Evolutionary conservation across 768 basidiomycete genomes (phyloP).

Genomic region (Rhizopogon roseolus): DNA sequence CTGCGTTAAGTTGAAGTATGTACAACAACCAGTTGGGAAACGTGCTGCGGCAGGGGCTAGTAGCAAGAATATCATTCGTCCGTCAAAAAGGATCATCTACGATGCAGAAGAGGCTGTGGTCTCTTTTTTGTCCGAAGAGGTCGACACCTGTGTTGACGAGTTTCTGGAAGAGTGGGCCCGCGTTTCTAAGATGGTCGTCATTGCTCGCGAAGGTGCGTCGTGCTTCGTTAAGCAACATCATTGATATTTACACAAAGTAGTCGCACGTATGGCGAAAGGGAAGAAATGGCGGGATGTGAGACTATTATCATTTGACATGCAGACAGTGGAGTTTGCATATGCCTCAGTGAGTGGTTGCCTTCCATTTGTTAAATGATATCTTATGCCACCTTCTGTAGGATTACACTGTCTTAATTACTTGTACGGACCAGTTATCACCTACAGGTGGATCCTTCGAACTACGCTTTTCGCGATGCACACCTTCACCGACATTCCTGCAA

Average conservation of each 20-base stretch:
- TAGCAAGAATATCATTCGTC: constrained; percentile 59
- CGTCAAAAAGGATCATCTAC: constrained; percentile 84
- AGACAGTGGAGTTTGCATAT: constrained; percentile 89
- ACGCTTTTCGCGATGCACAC: constrained; percentile 53
- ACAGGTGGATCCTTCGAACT: constrained; percentile 70
- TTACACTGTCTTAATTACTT: constrained; percentile 74
- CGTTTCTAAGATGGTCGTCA: constrained; percentile 91
- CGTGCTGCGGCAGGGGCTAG: constrained; percentile 48
- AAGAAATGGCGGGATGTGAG: constrained; percentile 71
- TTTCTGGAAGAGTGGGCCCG: constrained; percentile 92
- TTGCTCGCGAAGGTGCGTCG: constrained; percentile 78
- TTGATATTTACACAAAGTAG: constrained; percentile 31
- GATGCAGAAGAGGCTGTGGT: constrained; percentile 87
- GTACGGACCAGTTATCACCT: constrained; percentile 68
- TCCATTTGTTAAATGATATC: not conserved
- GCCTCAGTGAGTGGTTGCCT: constrained; percentile 39
- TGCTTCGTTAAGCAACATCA: not conserved
- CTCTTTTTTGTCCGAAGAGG: constrained; percentile 81
- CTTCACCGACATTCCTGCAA: constrained; percentile 6
- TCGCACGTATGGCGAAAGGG: constrained; percentile 77
- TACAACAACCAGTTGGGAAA: constrained; percentile 80
- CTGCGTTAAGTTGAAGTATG: constrained; percentile 86
- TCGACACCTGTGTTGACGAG: constrained; percentile 84
- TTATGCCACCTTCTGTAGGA: constrained; percentile 36
- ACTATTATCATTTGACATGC: constrained; percentile 86